These are phyloP conservation scores for Pseudoperonospora humuli DNA, from an alignment of 352 stramenopile species.

Conservation along the genomic window DNA sequence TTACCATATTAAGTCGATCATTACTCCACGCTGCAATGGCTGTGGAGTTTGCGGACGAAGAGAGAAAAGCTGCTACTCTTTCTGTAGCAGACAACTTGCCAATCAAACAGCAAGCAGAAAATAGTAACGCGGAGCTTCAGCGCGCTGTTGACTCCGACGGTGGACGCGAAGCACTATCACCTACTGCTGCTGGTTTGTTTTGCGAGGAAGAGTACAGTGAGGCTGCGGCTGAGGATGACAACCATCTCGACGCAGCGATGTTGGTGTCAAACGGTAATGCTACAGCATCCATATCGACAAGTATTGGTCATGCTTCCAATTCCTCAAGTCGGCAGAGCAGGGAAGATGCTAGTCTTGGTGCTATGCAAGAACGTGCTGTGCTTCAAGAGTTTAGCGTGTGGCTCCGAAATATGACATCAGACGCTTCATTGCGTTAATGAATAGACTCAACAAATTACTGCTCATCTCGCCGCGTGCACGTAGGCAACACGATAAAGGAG, in stretches of 20 bases:
- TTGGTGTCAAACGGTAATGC: slow-evolving; percentile 4
- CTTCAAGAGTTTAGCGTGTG: slow-evolving; percentile 76
- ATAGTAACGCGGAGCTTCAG: slow-evolving; percentile 1
- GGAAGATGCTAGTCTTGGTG: slow-evolving; percentile 13
- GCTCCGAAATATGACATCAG: slow-evolving; percentile 47
- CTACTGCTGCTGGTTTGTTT: slow-evolving; percentile 39
- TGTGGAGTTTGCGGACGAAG: slow-evolving; percentile 26
- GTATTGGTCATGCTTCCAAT: slow-evolving; percentile 1
- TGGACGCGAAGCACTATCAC: slow-evolving; percentile 26
- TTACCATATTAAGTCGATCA: slow-evolving; percentile 48
- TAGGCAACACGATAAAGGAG: neutral
- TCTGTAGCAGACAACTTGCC: neutral
- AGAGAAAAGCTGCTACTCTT: slow-evolving; percentile 5
- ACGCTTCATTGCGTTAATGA: slow-evolving; percentile 8
- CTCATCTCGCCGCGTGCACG: neutral
- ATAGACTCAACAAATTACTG: slow-evolving; percentile 4
- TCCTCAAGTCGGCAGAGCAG: slow-evolving; percentile 1
- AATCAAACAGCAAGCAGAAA: slow-evolving; percentile 2
- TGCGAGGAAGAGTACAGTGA: slow-evolving; percentile 67
- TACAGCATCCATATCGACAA: neutral
- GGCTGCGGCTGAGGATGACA: slow-evolving; percentile 13
- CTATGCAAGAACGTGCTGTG: slow-evolving; percentile 64
- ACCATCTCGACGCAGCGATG: neutral
- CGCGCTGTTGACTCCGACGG: slow-evolving; percentile 6
- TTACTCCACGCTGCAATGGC: slow-evolving; percentile 39